Conservation (phyloP, 768 basidiomycete species). For the Boletus pseudo-olivaceus region DNA sequence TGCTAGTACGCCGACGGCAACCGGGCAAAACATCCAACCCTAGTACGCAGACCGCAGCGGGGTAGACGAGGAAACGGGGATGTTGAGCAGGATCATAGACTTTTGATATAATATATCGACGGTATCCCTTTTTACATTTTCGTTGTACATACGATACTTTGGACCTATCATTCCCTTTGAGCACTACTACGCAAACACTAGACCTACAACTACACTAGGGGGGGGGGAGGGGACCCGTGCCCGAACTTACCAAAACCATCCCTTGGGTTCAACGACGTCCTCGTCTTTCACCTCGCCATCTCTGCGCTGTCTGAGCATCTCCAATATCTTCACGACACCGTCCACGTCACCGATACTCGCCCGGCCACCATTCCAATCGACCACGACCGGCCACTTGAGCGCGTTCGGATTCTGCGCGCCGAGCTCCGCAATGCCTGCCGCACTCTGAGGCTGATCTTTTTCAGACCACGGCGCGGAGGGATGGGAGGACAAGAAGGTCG, state of each 20-base stretch:
- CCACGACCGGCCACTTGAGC: constrained; percentile 77
- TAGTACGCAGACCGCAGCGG: too few species aligned
- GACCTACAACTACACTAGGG: too few species aligned
- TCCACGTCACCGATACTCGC: constrained; percentile 66
- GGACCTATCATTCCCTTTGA: too few species aligned
- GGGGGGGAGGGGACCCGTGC: too few species aligned
- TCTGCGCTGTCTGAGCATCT: constrained; percentile 57
- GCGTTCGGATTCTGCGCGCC: constrained; percentile 54
- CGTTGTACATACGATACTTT: too few species aligned
- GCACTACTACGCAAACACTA: too few species aligned
- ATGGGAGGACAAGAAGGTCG: constrained; percentile 59
- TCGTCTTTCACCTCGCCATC: constrained; percentile 58
- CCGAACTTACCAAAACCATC: constrained; percentile 46
- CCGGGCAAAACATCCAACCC: not conserved
- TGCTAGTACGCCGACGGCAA: not conserved
- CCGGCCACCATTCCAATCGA: constrained; percentile 68
- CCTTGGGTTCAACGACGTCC: constrained; percentile 45
- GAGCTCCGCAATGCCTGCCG: constrained; percentile 47
- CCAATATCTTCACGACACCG: constrained; percentile 65
- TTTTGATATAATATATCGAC: too few species aligned
- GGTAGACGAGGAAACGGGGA: too few species aligned
- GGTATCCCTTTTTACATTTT: too few species aligned
- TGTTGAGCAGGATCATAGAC: too few species aligned
- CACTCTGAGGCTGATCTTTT: constrained; percentile 38
- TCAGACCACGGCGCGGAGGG: constrained; percentile 41